A percentile compares a stretch with the other conserved stretches of the same genome.
Evolutionary conservation across 2,329 filamentous ascomycete species (phyloP).

Genomic region (Sphaerulina populicola): DNA sequence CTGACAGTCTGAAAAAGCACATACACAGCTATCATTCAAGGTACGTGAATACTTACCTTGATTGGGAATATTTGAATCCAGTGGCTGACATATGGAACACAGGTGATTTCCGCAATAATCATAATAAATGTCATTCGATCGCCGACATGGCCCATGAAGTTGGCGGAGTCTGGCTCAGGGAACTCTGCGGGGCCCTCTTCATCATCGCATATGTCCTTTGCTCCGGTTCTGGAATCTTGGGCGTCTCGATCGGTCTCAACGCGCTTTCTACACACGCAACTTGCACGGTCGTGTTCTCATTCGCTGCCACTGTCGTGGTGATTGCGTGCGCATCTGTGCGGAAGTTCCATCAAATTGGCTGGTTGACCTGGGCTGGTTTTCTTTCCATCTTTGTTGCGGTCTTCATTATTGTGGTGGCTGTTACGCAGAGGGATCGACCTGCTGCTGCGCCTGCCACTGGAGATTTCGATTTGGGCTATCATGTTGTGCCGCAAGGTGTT

Average conservation of each 20-base stretch:
- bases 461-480: conserved; percentile 52
- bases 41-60: background rate
- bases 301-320: conserved; percentile 46
- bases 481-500: conserved; percentile 46
- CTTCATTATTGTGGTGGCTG: conserved; percentile 41
- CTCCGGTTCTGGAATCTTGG: conserved; percentile 50
- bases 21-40: conserved; percentile 37
- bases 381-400: conserved; percentile 48
- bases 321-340: conserved; percentile 47
- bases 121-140: conserved; percentile 47
- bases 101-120: conserved; percentile 42
- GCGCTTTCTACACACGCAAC: conserved; percentile 50
- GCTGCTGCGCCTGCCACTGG: conserved; percentile 54
- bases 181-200: conserved; percentile 50
- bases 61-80: background rate
- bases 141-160: conserved; percentile 53
- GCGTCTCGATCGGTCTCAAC: conserved; percentile 52
- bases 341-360: conserved; percentile 52
- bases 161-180: conserved; percentile 45
- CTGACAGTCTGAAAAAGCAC: conserved; percentile 32
- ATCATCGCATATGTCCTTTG: conserved; percentile 52
- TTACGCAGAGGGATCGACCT: conserved; percentile 50
- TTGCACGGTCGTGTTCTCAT: conserved; percentile 44
- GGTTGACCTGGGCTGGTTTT: conserved; percentile 56
- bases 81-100: background rate